Percentiles rank a stretch among this genome's conserved stretches.
phyloP scores from a whole-genome alignment of 164 flowering plant species.

The Vitis vinifera region ASM3070453v1 NC_081808.1:19708001-19708500 shows the following conservation, averaged over 20 bases:
- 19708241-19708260: neutral
- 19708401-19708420: slow-evolving; percentile 3
- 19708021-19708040: too few relatives aligned
- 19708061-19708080: neutral
- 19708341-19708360: slow-evolving; percentile 5
- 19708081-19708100: neutral
- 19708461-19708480: too few relatives aligned
- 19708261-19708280: neutral
- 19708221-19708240: neutral
- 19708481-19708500: too few relatives aligned
- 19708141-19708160: too few relatives aligned
- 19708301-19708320: neutral
- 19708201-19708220: neutral
- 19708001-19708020: too few relatives aligned
- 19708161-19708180: neutral
- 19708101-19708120: too few relatives aligned
- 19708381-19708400: neutral
- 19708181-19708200: neutral
- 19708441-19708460: too few relatives aligned
- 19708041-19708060: too few relatives aligned
- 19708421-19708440: neutral
- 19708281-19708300: too few relatives aligned
- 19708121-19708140: too few relatives aligned
- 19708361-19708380: neutral
- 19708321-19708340: neutral